Evolutionary conservation across 805 yeast genomes (phyloP), one percentile per base, ranked within the genome.

Genomic region (Nakazawaea populi): DNA sequence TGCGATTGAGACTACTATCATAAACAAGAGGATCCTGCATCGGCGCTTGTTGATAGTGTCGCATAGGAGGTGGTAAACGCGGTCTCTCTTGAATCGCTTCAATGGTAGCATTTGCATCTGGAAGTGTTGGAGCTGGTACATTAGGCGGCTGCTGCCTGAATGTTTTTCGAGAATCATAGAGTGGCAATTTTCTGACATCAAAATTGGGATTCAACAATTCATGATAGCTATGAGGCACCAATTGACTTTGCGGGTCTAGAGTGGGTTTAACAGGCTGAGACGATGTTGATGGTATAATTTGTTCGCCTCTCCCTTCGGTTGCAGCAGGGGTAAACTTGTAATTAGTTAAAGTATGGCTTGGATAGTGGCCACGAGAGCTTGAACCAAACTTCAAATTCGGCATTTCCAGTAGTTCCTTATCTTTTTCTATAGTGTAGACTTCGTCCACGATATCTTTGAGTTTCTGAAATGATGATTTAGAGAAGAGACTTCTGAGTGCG

Each of bases 401-500:
- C 24, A 11, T 32, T 32, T 32, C 11, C 35, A 11, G 2, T 32
- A 8, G 8, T n/a, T 44, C 35, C n/a, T 27, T 44, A 8, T 37
- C 12, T 44, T 7, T 36, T 24, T 44, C 47, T 3, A 10, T 14
- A 10, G 5, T 18, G 32, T 32, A 39, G 3, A n/a, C 24, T 7
- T 49, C 52, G 24, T 49, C 45, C 18, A 43, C 46, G 34, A 49
- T 49, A 27, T 49, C 52, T 31, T 44, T 49, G 14, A 49, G 32
- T 34, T 44, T 49, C 6, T 27, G 18, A 34, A 49, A 49, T 18
- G 37, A 30, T 24, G 30, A 4, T 29, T 37, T 24, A 7, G 34
- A 12, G 36, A 39, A 49, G n/a, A 49, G 14, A 12, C 27, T 18
- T 27, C 52, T 46, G 8, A 49, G 44, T 4, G 35, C 18, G 10